Conservation (phyloP, 352 stramenopile genomes). For the Globisporangium heterothallicum region DNA sequence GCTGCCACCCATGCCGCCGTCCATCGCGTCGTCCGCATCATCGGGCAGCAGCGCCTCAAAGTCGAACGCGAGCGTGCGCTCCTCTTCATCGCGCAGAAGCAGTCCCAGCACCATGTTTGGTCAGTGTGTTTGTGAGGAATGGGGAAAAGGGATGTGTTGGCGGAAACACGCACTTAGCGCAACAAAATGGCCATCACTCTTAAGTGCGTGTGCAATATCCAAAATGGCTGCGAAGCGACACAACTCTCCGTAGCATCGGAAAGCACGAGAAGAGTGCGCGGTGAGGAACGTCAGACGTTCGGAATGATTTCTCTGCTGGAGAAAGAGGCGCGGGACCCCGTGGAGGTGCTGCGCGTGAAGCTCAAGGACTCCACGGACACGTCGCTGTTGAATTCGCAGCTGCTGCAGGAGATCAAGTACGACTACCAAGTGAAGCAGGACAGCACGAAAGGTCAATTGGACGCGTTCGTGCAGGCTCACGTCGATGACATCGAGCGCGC, state of each 20-base stretch:
- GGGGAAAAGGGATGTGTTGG: too few species aligned
- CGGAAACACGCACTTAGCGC: neutral
- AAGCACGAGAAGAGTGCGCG: neutral
- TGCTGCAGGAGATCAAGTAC: conserved; percentile 83
- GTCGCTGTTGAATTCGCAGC: conserved; percentile 77
- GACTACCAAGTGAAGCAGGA: conserved; percentile 73
- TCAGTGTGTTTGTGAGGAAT: neutral
- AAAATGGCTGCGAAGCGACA: too few species aligned
- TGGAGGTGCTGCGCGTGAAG: conserved; percentile 75
- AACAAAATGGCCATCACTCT: neutral
- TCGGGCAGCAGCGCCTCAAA: conserved; percentile 76
- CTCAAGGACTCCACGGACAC: conserved; percentile 80
- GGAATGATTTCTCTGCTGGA: conserved; percentile 81
- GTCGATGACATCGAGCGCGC: conserved; percentile 85
- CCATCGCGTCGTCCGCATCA: conserved; percentile 52
- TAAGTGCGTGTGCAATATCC: neutral
- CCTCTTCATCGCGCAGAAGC: conserved; percentile 73
- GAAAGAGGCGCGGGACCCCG: conserved; percentile 75
- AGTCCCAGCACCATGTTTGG: conserved; percentile 66
- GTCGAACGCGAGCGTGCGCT: conserved; percentile 75
- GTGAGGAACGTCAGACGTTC: too few species aligned
- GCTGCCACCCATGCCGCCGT: conserved; percentile 29
- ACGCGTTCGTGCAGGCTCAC: conserved; percentile 65
- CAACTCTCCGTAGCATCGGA: too few species aligned
- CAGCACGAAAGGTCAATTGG: conserved; percentile 66